These are phyloP conservation scores for Rhizopus stolonifer DNA, from an alignment of 371 early-diverging fungal genomes.

Conservation along the genomic window DNA sequence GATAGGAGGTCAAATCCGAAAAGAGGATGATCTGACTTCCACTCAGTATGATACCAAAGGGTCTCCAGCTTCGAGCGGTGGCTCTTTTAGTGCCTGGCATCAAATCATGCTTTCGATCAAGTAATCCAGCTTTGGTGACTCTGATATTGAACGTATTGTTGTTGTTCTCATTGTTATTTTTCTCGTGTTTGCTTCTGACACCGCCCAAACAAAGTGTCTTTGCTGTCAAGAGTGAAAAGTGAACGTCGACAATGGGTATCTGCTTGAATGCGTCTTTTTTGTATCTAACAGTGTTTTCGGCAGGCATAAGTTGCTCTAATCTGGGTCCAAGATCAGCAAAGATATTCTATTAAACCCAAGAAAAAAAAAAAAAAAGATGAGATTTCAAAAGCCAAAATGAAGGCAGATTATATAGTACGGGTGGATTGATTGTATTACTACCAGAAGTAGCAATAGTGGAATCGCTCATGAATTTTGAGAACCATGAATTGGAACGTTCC, in stretches of 20 bases:
- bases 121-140: slow-evolving; percentile 68
- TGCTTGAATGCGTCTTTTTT: slow-evolving; percentile 27
- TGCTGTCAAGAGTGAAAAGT: slow-evolving; percentile 41
- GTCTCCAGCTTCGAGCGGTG: slow-evolving; percentile 72
- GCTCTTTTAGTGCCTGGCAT: slow-evolving; percentile 66
- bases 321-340: slow-evolving; percentile 32
- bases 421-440: no score
- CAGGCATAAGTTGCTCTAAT: slow-evolving; percentile 42
- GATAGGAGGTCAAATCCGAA: slow-evolving; percentile 48
- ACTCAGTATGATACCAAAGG: slow-evolving; percentile 71
- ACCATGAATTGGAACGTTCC: slow-evolving; percentile 35
- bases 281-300: slow-evolving; percentile 36
- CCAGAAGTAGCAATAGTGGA: background rate
- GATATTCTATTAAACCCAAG: slow-evolving; percentile 4
- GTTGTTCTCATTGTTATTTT: slow-evolving; percentile 4
- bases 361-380: no score
- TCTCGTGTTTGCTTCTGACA: slow-evolving; percentile 34
- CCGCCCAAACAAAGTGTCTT: slow-evolving; percentile 41
- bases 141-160: slow-evolving; percentile 55
- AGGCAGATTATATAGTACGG: no score
- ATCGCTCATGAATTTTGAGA: slow-evolving; percentile 31
- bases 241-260: slow-evolving; percentile 33
- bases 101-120: slow-evolving; percentile 73
- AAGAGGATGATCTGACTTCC: slow-evolving; percentile 80
- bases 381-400: no score